Percentiles rank a stretch among this genome's conserved stretches.
Evolutionary conservation across 176 grass and related monocot genomes (phyloP).

Genomic region (Urochloa ruziziensis): DNA sequence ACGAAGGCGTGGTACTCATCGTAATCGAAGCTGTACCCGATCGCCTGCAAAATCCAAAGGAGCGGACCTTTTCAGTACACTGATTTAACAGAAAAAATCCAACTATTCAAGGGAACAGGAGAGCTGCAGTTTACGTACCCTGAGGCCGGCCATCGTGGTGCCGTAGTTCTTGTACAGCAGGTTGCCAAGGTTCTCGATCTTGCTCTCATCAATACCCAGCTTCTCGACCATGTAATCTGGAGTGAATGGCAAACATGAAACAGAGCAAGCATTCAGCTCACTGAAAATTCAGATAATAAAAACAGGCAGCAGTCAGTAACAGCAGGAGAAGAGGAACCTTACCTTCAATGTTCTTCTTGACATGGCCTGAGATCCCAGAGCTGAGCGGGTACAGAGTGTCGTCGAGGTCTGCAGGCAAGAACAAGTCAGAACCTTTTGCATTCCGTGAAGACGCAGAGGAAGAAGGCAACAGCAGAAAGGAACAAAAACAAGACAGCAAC

Average conservation of each 20-base stretch:
- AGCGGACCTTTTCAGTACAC: background rate
- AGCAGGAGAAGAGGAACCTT: background rate
- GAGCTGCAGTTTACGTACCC: conserved; percentile 38
- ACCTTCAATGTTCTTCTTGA: conserved; percentile 86
- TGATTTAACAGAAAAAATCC: background rate
- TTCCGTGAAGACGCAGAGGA: background rate
- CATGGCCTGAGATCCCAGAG: conserved; percentile 69
- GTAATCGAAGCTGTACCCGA: conserved; percentile 85
- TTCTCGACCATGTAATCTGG: conserved; percentile 89
- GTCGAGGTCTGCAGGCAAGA: conserved; percentile 70
- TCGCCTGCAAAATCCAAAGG: conserved; percentile 48
- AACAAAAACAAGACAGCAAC: background rate
- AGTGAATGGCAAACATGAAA: conserved; percentile 4
- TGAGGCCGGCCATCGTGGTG: conserved; percentile 93
- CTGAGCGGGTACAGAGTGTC: conserved; percentile 92
- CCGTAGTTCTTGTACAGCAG: conserved; percentile 93
- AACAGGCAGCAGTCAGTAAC: background rate
- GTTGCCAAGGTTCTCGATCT: conserved; percentile 68
- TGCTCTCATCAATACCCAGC: conserved; percentile 73
- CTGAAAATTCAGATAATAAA: background rate
- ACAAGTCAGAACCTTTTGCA: conserved; percentile 34
- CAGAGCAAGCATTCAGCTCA: background rate
- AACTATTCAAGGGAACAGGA: background rate
- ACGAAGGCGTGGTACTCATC: conserved; percentile 97
- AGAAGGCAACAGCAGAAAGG: background rate